Conservation (phyloP, 2,329 filamentous ascomycete genomes). For the Aplosporella prunicola region DNA sequence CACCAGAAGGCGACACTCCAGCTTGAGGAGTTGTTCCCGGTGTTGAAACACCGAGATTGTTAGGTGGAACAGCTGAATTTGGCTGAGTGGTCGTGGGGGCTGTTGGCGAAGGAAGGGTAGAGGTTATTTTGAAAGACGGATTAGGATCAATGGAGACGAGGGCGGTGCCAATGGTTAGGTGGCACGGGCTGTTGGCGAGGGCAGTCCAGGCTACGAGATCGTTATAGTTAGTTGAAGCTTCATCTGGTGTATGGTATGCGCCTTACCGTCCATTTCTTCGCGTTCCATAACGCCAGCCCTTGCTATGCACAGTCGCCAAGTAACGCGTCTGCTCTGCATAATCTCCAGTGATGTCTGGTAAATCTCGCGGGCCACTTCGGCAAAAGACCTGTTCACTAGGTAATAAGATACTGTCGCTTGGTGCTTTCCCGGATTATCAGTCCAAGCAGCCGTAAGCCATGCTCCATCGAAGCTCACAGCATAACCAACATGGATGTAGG, state of each 20-base stretch:
- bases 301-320: constrained; percentile 68
- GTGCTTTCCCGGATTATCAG: constrained; percentile 63
- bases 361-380: constrained; percentile 62
- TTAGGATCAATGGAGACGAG: constrained; percentile 57
- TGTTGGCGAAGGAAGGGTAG: constrained; percentile 27
- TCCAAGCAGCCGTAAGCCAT: constrained; percentile 76
- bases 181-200: constrained; percentile 26
- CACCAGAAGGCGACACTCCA: constrained; percentile 25
- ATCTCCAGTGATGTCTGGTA: constrained; percentile 72
- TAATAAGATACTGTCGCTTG: constrained; percentile 68
- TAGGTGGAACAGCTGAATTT: no score
- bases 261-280: constrained; percentile 50
- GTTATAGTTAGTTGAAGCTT: constrained; percentile 40
- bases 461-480: constrained; percentile 63
- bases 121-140: constrained; percentile 54
- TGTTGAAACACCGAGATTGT: constrained; percentile 4
- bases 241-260: constrained; percentile 17
- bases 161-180: constrained; percentile 35
- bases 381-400: constrained; percentile 51
- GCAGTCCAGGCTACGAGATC: constrained; percentile 23
- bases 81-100: no score
- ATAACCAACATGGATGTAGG: constrained; percentile 72
- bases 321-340: constrained; percentile 58
- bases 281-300: constrained; percentile 60
- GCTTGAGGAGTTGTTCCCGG: constrained; percentile 26